phyloP scores from a whole-genome alignment of 1,284 basidiomycete species.

The Veloporphyrellus conicus region DNA sequence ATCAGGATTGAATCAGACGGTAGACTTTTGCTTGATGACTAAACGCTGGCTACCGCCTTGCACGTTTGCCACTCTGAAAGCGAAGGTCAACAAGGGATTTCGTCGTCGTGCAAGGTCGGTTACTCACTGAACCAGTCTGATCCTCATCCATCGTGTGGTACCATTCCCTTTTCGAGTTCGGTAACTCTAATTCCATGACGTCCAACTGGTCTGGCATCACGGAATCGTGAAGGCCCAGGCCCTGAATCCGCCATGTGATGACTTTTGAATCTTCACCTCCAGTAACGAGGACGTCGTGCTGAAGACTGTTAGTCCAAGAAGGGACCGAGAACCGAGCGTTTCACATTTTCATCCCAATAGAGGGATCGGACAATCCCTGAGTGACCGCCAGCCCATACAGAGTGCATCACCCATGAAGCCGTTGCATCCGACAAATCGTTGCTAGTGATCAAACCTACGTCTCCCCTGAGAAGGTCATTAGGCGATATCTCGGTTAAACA shows the following conservation, averaged over 20 bases:
- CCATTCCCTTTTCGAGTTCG: constrained; percentile 25
- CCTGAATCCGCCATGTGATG: constrained; percentile 43
- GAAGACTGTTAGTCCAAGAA: constrained; percentile 6
- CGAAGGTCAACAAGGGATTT: not conserved
- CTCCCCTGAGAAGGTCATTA: constrained; percentile 44
- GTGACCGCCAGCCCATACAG: constrained; percentile 50
- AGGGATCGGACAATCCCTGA: constrained; percentile 55
- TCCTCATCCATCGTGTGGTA: constrained; percentile 15
- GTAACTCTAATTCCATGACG: constrained; percentile 13
- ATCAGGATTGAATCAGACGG: too few species aligned
- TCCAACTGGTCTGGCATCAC: constrained; percentile 3
- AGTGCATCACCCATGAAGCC: constrained; percentile 48
- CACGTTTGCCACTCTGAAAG: constrained; percentile 22
- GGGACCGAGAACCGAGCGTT: constrained; percentile 9
- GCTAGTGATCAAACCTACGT: constrained; percentile 52
- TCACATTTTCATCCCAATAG: constrained; percentile 52
- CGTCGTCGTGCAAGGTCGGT: not conserved
- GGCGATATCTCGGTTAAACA: not conserved
- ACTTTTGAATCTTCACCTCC: constrained; percentile 63
- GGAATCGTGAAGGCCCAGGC: not conserved
- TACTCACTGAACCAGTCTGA: constrained; percentile 17
- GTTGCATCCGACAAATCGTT: constrained; percentile 34
- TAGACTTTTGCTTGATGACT: not conserved
- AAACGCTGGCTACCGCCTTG: constrained; percentile 10
- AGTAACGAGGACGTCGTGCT: constrained; percentile 50